These are phyloP conservation scores for Penicillium sp. DNA, from an alignment of 2,329 filamentous ascomycete species.

Conservation along the genomic window DNA sequence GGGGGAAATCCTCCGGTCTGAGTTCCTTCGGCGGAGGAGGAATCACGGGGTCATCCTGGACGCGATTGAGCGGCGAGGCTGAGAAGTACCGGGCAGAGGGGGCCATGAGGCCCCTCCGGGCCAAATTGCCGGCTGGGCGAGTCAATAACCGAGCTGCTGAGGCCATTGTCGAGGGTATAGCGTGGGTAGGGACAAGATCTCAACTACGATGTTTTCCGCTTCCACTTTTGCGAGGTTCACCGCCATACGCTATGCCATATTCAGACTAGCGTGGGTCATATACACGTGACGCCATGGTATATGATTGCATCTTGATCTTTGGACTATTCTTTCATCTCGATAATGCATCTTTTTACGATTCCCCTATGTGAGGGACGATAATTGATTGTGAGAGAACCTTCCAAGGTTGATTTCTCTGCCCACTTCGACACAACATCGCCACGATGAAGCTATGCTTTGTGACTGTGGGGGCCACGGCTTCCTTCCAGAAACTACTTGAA, in stretches of 20 bases:
- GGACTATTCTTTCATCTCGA: not conserved
- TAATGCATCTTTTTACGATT: not conserved
- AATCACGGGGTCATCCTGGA: constrained; percentile 33
- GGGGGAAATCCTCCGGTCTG: constrained; percentile 27
- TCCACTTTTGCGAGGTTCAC: constrained; percentile 16
- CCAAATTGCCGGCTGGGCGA: constrained; percentile 33
- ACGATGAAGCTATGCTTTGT: constrained; percentile 64
- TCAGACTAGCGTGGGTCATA: not conserved
- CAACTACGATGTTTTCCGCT: constrained; percentile 20
- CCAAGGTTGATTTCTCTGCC: not conserved
- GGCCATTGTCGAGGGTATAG: constrained; percentile 35
- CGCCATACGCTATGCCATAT: constrained; percentile 1
- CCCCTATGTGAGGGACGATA: not conserved
- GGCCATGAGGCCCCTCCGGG: constrained; percentile 28
- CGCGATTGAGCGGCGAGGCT: constrained; percentile 30
- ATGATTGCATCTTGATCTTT: not conserved
- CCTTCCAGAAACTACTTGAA: constrained; percentile 69
- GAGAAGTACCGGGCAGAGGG: constrained; percentile 33
- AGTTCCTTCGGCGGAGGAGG: constrained; percentile 28
- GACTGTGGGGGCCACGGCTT: constrained; percentile 87
- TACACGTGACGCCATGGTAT: constrained; percentile 2
- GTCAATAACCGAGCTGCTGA: constrained; percentile 37
- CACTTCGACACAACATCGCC: not conserved
- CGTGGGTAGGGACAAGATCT: constrained; percentile 9
- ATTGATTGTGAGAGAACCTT: not conserved